These are phyloP conservation scores for Fusarium agapanthi DNA, from an alignment of 2,329 filamentous ascomycete species.

Conservation along the genomic window DNA sequence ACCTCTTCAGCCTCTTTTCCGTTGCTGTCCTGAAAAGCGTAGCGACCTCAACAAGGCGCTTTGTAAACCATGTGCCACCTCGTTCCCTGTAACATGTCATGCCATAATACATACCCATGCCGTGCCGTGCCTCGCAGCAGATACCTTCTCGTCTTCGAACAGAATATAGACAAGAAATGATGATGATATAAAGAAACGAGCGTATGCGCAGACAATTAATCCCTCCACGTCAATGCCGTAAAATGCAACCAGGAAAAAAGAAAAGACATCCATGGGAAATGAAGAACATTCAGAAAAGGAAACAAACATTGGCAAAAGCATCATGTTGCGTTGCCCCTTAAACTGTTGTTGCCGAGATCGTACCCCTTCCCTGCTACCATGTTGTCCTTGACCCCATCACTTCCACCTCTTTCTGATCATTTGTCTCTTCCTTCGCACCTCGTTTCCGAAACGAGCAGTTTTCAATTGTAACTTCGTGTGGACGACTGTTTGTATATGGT, in stretches of 20 bases:
- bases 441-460: conserved; percentile 1
- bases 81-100: conserved; percentile 7
- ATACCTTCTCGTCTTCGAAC: conserved; percentile 34
- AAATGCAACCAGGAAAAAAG: conserved; percentile 17
- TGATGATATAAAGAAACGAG: conserved; percentile 26
- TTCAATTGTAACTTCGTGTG: conserved; percentile 20
- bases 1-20: not conserved
- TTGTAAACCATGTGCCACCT: conserved; percentile 1
- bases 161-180: conserved; percentile 21
- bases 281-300: conserved; percentile 23
- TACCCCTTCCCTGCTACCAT: not conserved
- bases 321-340: conserved; percentile 21
- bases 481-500: conserved; percentile 33
- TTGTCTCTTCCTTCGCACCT: conserved; percentile 1
- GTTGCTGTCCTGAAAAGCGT: not conserved
- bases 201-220: conserved; percentile 28
- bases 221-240: conserved; percentile 24
- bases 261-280: conserved; percentile 18
- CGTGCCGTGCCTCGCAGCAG: conserved; percentile 41
- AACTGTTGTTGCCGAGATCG: conserved; percentile 18
- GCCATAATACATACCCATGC: not conserved
- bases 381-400: conserved; percentile 4
- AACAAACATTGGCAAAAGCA: conserved; percentile 26
- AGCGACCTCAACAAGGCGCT: not conserved
- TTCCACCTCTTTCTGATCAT: conserved; percentile 1